Evolutionary conservation across 2,329 filamentous ascomycete genomes (phyloP), one percentile per base, ranked within the genome.

Genomic region (Alternaria metachromatica): DNA sequence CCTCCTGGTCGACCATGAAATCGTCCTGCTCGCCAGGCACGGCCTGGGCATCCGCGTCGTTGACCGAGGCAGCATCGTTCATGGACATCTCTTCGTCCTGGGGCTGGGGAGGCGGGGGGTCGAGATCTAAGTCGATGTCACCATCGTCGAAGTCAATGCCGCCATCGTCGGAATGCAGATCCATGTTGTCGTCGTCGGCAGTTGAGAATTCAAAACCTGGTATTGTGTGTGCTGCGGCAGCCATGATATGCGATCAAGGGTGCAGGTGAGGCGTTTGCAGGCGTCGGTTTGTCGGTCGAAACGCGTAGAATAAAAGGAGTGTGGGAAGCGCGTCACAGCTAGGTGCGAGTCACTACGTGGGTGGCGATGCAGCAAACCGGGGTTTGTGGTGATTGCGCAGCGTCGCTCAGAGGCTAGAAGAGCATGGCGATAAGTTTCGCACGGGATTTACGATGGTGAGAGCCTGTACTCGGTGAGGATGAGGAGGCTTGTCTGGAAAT

Each of bases 91-190:
- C 83, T 64, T 89, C 83, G 25, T 78, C 76, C 28, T 70, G 60
- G 6, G 49, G 15, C 9, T 64, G 48, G 10, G 62, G 55, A 13
- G 66, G 68, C 56, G 69, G 67, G 28, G 72, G 67, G 12, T 75
- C 77, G 79, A 63, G 85, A 68, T 88, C 87, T 64, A 90, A 82
- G 68, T 90, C 88, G 64, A 90, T 87, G 62, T 88, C 86, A 58
- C 87, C 85, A 59, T 88, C 85, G 55, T 82, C 82, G 57, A 86
- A 83, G 46, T 76, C 77, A 50, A 80, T 69, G 41, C 25, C 57
- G 37, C 78, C 83, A 60, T 78, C 72, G 23, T 84, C 82, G 45
- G 85, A 82, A 71, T 86, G 81, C 72, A 89, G 81, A 66, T 88
- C 86, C 86, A 88, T 88, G 59, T 41, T 41, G 37, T 41, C 37